A percentile compares a stretch with the other conserved stretches of the same genome.
Evolutionary conservation across 2,329 filamentous ascomycete genomes (phyloP).

Genomic region (Calonectria pseudoturangicola): DNA sequence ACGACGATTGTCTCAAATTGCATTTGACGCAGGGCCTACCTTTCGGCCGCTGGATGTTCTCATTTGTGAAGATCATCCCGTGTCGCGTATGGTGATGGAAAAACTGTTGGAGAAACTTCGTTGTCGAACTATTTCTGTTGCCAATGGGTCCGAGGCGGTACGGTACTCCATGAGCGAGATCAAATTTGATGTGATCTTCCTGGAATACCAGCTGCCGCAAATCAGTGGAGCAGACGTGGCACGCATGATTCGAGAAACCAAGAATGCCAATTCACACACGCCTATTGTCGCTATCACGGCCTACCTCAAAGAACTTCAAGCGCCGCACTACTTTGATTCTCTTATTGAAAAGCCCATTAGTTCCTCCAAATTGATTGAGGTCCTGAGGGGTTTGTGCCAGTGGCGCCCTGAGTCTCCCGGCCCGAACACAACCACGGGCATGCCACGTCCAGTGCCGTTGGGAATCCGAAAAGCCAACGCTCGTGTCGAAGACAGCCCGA

Average conservation of each 20-base stretch:
- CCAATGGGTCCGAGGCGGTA: conserved; percentile 92
- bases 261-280: conserved; percentile 94
- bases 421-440: conserved; percentile 64
- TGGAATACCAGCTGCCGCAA: conserved; percentile 95
- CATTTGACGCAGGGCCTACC: conserved; percentile 85
- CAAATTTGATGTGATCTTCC: conserved; percentile 99
- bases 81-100: conserved; percentile 99
- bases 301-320: conserved; percentile 97
- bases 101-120: conserved; percentile 95
- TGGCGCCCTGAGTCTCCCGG: conserved; percentile 86
- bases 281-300: conserved; percentile 98
- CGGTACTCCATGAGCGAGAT: conserved; percentile 97
- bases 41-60: conserved; percentile 95
- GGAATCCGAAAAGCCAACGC: conserved; percentile 78
- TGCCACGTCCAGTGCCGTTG: conserved; percentile 77
- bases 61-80: conserved; percentile 98
- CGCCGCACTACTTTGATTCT: conserved; percentile 95
- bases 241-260: conserved; percentile 97
- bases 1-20: conserved; percentile 93
- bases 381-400: conserved; percentile 89
- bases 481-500: conserved; percentile 87
- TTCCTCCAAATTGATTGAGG: conserved; percentile 91
- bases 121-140: conserved; percentile 93
- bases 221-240: conserved; percentile 97
- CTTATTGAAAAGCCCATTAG: conserved; percentile 98